These are phyloP conservation scores for Blastobotrys elegans DNA, from an alignment of 1,139 yeast species.

Conservation along the genomic window DNA sequence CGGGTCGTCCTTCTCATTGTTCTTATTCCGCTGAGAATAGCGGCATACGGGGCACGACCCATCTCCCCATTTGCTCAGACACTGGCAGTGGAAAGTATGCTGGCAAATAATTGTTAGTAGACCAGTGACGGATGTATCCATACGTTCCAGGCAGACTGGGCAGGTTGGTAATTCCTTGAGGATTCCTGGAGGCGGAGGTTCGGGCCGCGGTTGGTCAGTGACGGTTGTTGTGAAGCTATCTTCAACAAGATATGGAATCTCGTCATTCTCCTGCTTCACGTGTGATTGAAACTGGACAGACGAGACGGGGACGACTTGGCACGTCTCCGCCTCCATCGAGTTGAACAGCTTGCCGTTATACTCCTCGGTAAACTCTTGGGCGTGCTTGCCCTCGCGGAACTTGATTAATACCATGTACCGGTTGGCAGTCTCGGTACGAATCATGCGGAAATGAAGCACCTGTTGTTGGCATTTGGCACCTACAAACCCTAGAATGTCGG, in stretches of 20 bases:
- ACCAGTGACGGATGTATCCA: constrained; percentile 81
- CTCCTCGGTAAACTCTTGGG: constrained; percentile 57
- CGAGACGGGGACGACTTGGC: constrained; percentile 64
- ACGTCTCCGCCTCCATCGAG: constrained; percentile 83
- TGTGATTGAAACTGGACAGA: constrained; percentile 40
- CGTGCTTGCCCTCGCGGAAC: constrained; percentile 52
- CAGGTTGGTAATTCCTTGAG: constrained; percentile 79
- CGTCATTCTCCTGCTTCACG: constrained; percentile 23
- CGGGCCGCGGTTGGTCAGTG: constrained; percentile 20
- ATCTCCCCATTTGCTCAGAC: constrained; percentile 85
- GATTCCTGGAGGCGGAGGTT: constrained; percentile 32
- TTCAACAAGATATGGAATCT: constrained; percentile 59
- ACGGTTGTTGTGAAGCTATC: constrained; percentile 59
- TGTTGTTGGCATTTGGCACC: constrained; percentile 55
- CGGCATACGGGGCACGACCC: constrained; percentile 92
- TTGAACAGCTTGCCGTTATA: constrained; percentile 76
- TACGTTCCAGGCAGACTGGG: constrained; percentile 86
- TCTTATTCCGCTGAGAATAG: constrained; percentile 44
- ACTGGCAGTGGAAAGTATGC: constrained; percentile 89
- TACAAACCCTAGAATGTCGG: constrained; percentile 75
- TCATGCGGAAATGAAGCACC: constrained; percentile 67
- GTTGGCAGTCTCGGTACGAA: constrained; percentile 62
- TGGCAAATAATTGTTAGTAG: constrained; percentile 85
- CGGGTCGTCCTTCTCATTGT: not conserved
- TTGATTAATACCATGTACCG: constrained; percentile 75